Percentiles rank a stretch among this genome's conserved stretches.
Evolutionary conservation across 108 stramenopile genomes (phyloP).

Genomic region (Aurantiochytrium sp.): DNA sequence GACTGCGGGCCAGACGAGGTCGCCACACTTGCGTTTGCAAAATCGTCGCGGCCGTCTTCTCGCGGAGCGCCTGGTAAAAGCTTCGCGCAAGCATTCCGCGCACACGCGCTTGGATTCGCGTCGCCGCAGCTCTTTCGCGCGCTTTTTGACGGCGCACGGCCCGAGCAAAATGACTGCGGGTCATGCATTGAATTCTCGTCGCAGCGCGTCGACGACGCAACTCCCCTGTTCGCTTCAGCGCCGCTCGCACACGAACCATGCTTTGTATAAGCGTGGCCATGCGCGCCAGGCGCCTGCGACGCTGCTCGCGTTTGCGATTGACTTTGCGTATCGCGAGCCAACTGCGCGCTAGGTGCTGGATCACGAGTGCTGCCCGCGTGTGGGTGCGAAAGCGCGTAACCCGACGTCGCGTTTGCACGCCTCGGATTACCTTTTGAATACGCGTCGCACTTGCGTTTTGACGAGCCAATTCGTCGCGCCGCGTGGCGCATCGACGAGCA

Average conservation of each 20-base stretch:
- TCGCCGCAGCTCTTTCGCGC: not conserved
- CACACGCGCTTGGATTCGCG: not conserved
- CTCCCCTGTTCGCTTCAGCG: not conserved
- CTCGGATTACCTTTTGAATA: not conserved
- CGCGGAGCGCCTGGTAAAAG: not conserved
- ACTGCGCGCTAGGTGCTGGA: not conserved
- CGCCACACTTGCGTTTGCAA: not conserved
- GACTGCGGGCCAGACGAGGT: not conserved
- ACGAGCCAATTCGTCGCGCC: not conserved
- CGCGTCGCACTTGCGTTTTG: not conserved
- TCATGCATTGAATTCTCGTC: not conserved
- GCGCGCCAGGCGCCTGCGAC: not conserved
- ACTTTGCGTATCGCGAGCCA: not conserved
- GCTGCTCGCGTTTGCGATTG: not conserved
- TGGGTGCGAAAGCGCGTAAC: not conserved
- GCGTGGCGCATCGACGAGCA: not conserved
- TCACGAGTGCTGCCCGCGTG: not conserved
- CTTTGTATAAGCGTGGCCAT: not conserved
- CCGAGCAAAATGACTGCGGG: not conserved
- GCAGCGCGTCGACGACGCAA: not conserved
- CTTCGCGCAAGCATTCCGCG: not conserved
- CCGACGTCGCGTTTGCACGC: not conserved
- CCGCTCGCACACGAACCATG: not conserved
- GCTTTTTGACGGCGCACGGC: not conserved
- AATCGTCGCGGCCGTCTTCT: not conserved